A percentile compares a stretch with the other conserved stretches of the same genome.
These are phyloP conservation scores for Tarenaya hassleriana DNA, from an alignment of 345 rosid genomes.

Conservation along the genomic window DNA sequence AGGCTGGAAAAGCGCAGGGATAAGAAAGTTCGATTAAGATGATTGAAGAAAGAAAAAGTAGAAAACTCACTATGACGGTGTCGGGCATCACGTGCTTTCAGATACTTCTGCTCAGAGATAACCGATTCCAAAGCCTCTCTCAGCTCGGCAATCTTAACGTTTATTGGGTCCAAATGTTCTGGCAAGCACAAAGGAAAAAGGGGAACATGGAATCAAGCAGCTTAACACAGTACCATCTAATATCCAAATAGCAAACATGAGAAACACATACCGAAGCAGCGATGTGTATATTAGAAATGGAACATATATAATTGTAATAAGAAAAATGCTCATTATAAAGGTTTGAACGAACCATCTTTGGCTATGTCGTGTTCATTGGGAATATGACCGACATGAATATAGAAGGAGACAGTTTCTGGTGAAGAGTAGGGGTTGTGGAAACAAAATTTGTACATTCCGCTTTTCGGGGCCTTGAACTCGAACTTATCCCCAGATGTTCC, in stretches of 20 bases:
- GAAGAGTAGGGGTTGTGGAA: conserved; percentile 88
- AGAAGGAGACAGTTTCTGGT: conserved; percentile 91
- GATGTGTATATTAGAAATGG: neutral
- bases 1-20: too few relatives aligned
- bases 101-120: conserved; percentile 83
- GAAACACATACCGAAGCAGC: neutral
- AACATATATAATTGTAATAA: neutral
- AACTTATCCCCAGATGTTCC: conserved; percentile 97
- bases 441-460: conserved; percentile 98
- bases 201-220: too few relatives aligned
- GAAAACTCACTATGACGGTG: conserved; percentile 78
- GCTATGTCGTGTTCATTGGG: conserved; percentile 91
- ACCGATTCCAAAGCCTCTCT: conserved; percentile 93
- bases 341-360: conserved; percentile 68
- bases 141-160: conserved; percentile 90
- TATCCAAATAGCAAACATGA: too few relatives aligned
- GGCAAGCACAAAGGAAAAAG: conserved; percentile 16
- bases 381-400: conserved; percentile 93
- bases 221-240: too few relatives aligned
- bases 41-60: neutral
- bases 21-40: neutral
- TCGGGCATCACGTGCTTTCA: conserved; percentile 88
- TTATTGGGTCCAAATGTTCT: conserved; percentile 93
- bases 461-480: conserved; percentile 78
- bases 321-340: too few relatives aligned